Conservation (phyloP, 2,329 filamentous ascomycete genomes). For the Xylariales sp. region DNA sequence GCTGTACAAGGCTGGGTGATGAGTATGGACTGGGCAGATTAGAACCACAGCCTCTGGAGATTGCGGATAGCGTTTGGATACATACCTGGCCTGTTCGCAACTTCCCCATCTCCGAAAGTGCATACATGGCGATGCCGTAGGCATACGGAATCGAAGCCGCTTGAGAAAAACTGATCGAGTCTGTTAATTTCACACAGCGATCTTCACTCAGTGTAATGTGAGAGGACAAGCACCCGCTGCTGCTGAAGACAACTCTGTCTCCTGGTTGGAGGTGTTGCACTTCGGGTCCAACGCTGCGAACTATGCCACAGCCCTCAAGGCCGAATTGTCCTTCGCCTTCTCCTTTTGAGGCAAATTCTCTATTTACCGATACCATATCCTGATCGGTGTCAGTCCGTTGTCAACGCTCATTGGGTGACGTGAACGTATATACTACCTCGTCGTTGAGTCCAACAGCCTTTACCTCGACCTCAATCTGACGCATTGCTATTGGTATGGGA, state of each 20-base stretch:
- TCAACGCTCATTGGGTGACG: not conserved
- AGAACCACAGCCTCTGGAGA: constrained; percentile 9
- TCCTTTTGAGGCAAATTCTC: not conserved
- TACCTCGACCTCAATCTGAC: not conserved
- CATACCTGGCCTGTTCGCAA: not conserved
- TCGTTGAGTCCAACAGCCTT: constrained; percentile 1
- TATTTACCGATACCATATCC: not conserved
- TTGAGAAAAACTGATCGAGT: constrained; percentile 12
- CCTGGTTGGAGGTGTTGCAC: not conserved
- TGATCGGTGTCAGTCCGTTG: not conserved
- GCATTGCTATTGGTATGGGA: not conserved
- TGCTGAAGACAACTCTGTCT: not conserved
- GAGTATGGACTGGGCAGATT: constrained; percentile 14
- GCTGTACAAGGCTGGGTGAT: constrained; percentile 12
- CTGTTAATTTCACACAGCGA: not conserved
- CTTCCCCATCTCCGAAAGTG: constrained; percentile 22
- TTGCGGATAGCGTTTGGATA: not conserved
- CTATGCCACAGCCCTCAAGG: not conserved
- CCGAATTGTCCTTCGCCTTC: not conserved
- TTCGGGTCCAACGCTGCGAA: not conserved
- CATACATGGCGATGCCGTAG: constrained; percentile 28
- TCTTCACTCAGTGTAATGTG: not conserved
- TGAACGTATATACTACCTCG: not conserved
- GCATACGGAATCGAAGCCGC: constrained; percentile 15
- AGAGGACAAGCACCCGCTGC: not conserved